Conservation (phyloP, 805 yeast genomes). For the Saturnispora galanensis region DNA sequence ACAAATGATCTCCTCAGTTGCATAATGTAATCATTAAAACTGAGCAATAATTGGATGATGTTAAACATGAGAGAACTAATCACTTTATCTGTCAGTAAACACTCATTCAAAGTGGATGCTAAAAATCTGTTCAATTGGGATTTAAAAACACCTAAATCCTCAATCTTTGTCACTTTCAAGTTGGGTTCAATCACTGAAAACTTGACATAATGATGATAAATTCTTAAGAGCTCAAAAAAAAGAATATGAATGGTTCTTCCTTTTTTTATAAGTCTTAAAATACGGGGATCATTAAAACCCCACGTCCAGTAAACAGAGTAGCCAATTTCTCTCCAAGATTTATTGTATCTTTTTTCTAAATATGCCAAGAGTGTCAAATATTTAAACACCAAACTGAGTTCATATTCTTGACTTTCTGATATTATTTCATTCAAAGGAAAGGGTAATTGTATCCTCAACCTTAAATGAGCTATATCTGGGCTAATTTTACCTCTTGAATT, state of each 20-base stretch:
- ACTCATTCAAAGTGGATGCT: conserved; percentile 54
- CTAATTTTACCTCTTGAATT: not conserved
- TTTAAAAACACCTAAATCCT: conserved; percentile 34
- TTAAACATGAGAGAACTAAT: conserved; percentile 1
- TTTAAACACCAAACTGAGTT: conserved; percentile 74
- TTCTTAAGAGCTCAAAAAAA: conserved; percentile 48
- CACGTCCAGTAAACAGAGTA: conserved; percentile 60
- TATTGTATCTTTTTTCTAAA: conserved; percentile 48
- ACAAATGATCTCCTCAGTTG: conserved; percentile 6
- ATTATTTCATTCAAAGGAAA: conserved; percentile 78
- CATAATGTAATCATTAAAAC: conserved; percentile 1
- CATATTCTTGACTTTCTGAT: conserved; percentile 57
- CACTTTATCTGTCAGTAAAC: conserved; percentile 51
- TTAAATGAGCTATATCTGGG: conserved; percentile 37
- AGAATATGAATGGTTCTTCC: conserved; percentile 46
- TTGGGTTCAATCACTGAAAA: conserved; percentile 13
- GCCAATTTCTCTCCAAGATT: conserved; percentile 63
- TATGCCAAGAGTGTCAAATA: conserved; percentile 56
- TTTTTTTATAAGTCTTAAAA: conserved; percentile 45
- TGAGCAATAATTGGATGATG: not conserved
- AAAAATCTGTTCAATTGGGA: conserved; percentile 44
- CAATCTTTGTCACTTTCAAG: conserved; percentile 10
- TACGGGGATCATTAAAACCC: conserved; percentile 30
- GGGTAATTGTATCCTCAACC: conserved; percentile 56
- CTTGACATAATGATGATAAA: conserved; percentile 45